Base-by-base conservation (phyloP, 2,329 filamentous ascomycete genomes). In the Ophiostoma montium region DNA sequence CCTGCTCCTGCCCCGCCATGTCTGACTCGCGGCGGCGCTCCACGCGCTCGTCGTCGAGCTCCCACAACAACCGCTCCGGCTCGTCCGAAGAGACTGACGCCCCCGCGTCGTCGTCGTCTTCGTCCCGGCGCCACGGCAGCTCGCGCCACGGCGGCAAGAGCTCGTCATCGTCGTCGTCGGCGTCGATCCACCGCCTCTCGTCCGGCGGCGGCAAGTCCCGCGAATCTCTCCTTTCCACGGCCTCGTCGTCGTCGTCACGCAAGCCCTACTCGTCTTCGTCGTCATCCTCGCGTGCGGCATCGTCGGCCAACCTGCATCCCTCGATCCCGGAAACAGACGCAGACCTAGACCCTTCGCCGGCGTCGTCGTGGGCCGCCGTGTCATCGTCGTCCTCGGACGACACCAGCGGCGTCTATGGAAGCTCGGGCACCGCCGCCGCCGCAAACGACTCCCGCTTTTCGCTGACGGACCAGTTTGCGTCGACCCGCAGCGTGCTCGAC, bases 401-500 rank as follows among this genome's bases (percentile, higher is more conserved):
- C 42, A 31, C 21, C 16, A 23, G 36, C 27, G 35, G 46, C 48
- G 46, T 53, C 49, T 52, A 54, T 41, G 51, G 51, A 39, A 50
- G 38, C 44, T 33, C 46, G 18, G 47, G 35, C 15, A 56, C 66
- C 39, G 47, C 39, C 15, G 56, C 66, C 39, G 62, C 64, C 27
- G 62, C 65, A 30, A 60, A 60, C n/a, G 61, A 61, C 12, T 71
- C 68, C 23, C 66, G 69, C 42, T 68, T 66, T 59, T 72, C 70
- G 3, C 61, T 72, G 43, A 66, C 64, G 42, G 68, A 71, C 41
- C 68, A 72, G 49, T 73, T 72, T 50, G 68, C 70, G 18, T 60
- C 67, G 33, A 72, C 70, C 6, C 61, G 68, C 31, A 63, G 62
- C 44, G 69, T 72, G 51, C 68, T 66, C 46, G 68, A 70, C 44